These are phyloP conservation scores for Paraurostyla sp. DNA, from an alignment of 73 alveolate genomes.

Conservation along the genomic window DNA sequence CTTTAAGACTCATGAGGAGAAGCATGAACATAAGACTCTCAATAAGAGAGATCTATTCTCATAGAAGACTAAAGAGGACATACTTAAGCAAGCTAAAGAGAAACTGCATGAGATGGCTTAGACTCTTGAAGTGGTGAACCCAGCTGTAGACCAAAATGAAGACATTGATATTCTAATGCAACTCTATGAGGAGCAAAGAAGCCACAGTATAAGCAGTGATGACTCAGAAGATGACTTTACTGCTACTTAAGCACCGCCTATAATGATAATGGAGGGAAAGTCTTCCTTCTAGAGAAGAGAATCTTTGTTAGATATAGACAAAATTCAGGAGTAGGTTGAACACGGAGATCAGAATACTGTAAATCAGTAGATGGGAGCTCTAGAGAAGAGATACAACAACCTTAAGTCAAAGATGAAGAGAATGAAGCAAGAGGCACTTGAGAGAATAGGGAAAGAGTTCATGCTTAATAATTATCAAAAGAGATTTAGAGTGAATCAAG, in stretches of 20 bases:
- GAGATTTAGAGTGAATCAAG: slow-evolving; percentile 40
- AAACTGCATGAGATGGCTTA: slow-evolving; percentile 42
- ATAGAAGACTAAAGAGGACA: slow-evolving; percentile 20
- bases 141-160: slow-evolving; percentile 1
- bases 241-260: not conserved
- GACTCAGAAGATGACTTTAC: not conserved
- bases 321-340: not conserved
- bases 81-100: not conserved
- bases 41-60: slow-evolving; percentile 1
- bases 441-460: slow-evolving; percentile 52
- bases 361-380: not conserved
- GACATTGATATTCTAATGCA: slow-evolving; percentile 33
- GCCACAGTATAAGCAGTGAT: slow-evolving; percentile 1
- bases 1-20: not conserved
- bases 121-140: slow-evolving; percentile 21
- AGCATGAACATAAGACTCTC: not conserved
- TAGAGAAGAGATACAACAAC: not conserved
- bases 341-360: not conserved
- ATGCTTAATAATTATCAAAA: slow-evolving; percentile 8
- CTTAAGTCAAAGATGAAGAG: not conserved
- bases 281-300: not conserved
- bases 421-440: slow-evolving; percentile 33
- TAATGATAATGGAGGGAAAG: not conserved
- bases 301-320: not conserved
- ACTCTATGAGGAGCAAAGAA: slow-evolving; percentile 31